Evolutionary conservation across 495 filamentous ascomycete genomes (phyloP).

Genomic region (Penicillium ucsense): DNA sequence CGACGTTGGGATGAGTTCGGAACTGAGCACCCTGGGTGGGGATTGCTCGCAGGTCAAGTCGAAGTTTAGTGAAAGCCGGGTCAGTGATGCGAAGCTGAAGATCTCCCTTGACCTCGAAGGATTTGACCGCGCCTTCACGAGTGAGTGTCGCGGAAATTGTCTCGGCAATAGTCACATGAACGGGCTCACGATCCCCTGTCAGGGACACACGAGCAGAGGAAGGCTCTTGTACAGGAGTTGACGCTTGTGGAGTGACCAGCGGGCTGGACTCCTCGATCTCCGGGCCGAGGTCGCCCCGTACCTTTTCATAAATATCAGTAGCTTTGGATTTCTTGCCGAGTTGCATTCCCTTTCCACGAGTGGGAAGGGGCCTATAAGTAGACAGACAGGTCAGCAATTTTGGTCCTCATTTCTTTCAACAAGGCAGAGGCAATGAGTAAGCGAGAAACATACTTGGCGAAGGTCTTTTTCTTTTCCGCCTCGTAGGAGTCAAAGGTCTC

Average conservation of each 20-base stretch:
- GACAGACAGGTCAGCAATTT: background rate
- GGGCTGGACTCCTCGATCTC: slow-evolving; percentile 70
- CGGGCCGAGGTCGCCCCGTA: slow-evolving; percentile 78
- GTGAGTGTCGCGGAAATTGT: slow-evolving; percentile 78
- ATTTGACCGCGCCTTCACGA: slow-evolving; percentile 73
- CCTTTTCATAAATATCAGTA: slow-evolving; percentile 90
- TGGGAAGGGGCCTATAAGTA: slow-evolving; percentile 47
- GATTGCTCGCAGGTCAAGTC: slow-evolving; percentile 65
- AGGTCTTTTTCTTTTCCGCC: slow-evolving; percentile 89
- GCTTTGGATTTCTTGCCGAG: slow-evolving; percentile 96
- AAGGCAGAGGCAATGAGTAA: too few species aligned
- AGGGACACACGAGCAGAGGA: slow-evolving; percentile 52
- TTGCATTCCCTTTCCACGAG: slow-evolving; percentile 96
- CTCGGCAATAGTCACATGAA: slow-evolving; percentile 81
- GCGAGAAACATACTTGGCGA: slow-evolving; percentile 48
- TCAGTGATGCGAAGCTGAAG: slow-evolving; percentile 83
- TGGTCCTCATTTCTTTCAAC: too few species aligned
- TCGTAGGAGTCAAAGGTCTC: slow-evolving; percentile 90
- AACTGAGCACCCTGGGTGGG: slow-evolving; percentile 75
- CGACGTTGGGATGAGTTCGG: slow-evolving; percentile 90
- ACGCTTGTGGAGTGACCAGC: slow-evolving; percentile 55
- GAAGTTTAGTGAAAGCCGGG: slow-evolving; percentile 76
- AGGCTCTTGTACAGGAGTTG: slow-evolving; percentile 44
- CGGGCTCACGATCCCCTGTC: slow-evolving; percentile 62
- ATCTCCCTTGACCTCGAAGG: slow-evolving; percentile 82